A percentile compares a stretch with the other conserved stretches of the same genome.
phyloP scores from a whole-genome alignment of 148 eudicot species.

The Cornus florida region DNA sequence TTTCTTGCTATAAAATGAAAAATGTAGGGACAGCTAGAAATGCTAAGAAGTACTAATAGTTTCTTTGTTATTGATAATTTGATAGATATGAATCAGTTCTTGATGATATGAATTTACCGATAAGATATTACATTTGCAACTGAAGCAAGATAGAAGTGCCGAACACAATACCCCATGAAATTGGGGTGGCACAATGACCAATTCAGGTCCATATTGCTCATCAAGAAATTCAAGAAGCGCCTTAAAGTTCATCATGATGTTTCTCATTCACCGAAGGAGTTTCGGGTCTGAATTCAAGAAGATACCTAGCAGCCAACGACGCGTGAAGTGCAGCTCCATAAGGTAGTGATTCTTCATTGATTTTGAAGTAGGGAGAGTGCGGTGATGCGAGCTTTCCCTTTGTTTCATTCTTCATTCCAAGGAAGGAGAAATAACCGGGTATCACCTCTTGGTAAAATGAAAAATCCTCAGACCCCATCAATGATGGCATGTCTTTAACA shows the following conservation, averaged over 20 bases:
- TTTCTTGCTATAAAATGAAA: background rate
- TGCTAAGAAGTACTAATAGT: background rate
- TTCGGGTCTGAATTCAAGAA: slow-evolving; percentile 39
- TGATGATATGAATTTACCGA: background rate
- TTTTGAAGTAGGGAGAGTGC: slow-evolving; percentile 49
- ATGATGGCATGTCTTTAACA: slow-evolving; percentile 60
- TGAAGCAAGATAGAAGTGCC: background rate
- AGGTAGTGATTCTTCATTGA: slow-evolving; percentile 58
- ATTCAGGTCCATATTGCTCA: background rate
- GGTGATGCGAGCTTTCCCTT: slow-evolving; percentile 22
- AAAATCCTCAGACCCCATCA: slow-evolving; percentile 91
- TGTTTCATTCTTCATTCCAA: slow-evolving; percentile 66
- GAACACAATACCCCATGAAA: background rate
- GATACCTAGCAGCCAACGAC: slow-evolving; percentile 61
- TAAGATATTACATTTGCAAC: background rate
- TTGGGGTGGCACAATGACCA: slow-evolving; percentile 7
- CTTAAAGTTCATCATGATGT: slow-evolving; percentile 69
- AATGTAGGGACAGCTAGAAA: background rate
- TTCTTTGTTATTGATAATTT: background rate
- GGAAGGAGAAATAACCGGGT: slow-evolving; percentile 77
- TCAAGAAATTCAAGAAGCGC: background rate
- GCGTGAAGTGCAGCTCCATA: slow-evolving; percentile 73
- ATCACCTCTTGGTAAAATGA: slow-evolving; percentile 73
- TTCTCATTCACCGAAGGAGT: slow-evolving; percentile 9
- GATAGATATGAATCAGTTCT: background rate